Percentiles rank a stretch among this genome's conserved stretches.
Evolutionary conservation across 164 flowering plant genomes (phyloP).

Genomic region (Aristolochia fimbriata): DNA sequence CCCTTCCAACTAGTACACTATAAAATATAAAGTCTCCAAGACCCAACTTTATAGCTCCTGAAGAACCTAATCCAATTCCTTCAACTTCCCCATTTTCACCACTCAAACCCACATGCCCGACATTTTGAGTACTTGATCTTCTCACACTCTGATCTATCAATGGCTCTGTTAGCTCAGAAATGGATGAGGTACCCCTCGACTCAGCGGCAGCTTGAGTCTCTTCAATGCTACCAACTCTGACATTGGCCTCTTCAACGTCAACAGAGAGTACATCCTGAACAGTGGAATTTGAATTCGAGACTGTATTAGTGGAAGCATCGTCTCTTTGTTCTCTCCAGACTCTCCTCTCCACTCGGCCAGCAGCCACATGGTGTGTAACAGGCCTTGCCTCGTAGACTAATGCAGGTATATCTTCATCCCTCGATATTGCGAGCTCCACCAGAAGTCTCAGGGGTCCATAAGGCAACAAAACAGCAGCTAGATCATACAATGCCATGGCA

Average conservation of each 20-base stretch:
- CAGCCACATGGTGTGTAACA: slow-evolving; percentile 24
- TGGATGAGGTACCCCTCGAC: background rate
- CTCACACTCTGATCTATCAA: slow-evolving; percentile 31
- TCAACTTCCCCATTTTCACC: slow-evolving; percentile 46
- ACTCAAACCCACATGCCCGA: slow-evolving; percentile 14
- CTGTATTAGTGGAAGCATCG: slow-evolving; percentile 11
- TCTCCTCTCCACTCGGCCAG: slow-evolving; percentile 31
- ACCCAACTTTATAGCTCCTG: slow-evolving; percentile 91
- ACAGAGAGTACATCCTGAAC: slow-evolving; percentile 9
- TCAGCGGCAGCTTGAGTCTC: slow-evolving; percentile 26
- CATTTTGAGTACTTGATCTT: slow-evolving; percentile 9
- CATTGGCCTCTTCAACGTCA: slow-evolving; percentile 15
- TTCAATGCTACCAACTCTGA: slow-evolving; percentile 30
- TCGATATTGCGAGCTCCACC: slow-evolving; percentile 89
- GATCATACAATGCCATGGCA: slow-evolving; percentile 94
- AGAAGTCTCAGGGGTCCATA: slow-evolving; percentile 86
- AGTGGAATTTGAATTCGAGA: slow-evolving; percentile 12
- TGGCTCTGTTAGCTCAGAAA: slow-evolving; percentile 45
- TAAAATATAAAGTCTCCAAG: slow-evolving; percentile 95
- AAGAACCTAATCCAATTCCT: slow-evolving; percentile 83
- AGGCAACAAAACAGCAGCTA: slow-evolving; percentile 95
- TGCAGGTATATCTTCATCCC: slow-evolving; percentile 98
- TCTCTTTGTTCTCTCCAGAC: slow-evolving; percentile 55
- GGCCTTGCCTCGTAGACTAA: slow-evolving; percentile 96
- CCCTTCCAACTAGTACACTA: slow-evolving; percentile 93